Evolutionary conservation across 441 rosid genomes (phyloP).

Genomic region (Codiaeum variegatum): DNA sequence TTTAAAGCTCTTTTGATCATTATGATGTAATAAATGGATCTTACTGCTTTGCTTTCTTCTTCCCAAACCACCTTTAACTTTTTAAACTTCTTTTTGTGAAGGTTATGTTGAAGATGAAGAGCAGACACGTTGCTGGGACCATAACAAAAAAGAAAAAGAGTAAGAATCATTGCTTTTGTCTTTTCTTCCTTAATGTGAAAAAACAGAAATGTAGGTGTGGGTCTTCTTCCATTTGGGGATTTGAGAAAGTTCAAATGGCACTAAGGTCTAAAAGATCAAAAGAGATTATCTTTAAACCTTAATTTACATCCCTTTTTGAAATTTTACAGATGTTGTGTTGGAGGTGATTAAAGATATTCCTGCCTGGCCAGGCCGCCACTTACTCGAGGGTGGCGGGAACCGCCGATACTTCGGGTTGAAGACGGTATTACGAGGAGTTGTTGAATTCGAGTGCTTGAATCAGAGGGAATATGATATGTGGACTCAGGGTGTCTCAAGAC

Average conservation of each 20-base stretch:
- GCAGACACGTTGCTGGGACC: conserved; percentile 92
- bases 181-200: conserved; percentile 43
- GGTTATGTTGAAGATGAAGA: conserved; percentile 91
- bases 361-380: conserved; percentile 90
- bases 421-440: conserved; percentile 54
- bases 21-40: conserved; percentile 37
- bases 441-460: conserved; percentile 80
- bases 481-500: conserved; percentile 94
- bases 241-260: conserved; percentile 29
- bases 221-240: conserved; percentile 44
- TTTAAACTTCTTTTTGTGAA: conserved; percentile 34
- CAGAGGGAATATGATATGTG: conserved; percentile 85
- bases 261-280: conserved; percentile 30
- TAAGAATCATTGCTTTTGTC: conserved; percentile 46
- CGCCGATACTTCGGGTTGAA: conserved; percentile 75
- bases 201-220: conserved; percentile 45
- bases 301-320: conserved; percentile 20
- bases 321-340: conserved; percentile 58
- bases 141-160: conserved; percentile 98
- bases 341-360: conserved; percentile 74
- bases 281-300: conserved; percentile 28
- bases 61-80: conserved; percentile 25
- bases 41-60: conserved; percentile 19
- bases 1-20: conserved; percentile 26
- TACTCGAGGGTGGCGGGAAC: conserved; percentile 80